Base-by-base conservation (phyloP, 495 filamentous ascomycete genomes). In the Talaromyces trachyspermus region DNA sequence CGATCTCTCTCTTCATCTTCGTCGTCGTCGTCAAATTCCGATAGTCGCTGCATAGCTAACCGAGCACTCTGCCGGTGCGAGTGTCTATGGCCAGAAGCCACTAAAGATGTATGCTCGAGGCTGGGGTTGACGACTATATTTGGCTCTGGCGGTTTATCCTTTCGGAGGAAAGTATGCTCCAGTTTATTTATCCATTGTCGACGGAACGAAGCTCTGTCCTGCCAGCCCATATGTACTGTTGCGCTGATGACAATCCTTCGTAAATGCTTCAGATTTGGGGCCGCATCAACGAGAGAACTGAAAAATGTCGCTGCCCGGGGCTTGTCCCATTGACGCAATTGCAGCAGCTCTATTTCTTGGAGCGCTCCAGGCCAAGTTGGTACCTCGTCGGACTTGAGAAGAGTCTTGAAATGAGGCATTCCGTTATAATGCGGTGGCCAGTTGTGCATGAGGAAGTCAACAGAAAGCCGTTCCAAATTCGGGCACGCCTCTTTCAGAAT, bases 291-390 rank as follows among this genome's bases (percentile, higher is more conserved):
- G 2, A 95, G 69, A 15, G 84, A 89, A 19, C 71, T 75, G 57
- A 95, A 88, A 58, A 95, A 85, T 18, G 73, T 75, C 49, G 86
- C 76, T 1, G 85, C 88, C 3, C 78, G 75, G 2, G 69, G 65
- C 2, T 66, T 59, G 26, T 72, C 65, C 80, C 83, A 89, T 58
- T 86, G 83, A 14, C 85, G 78, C 46, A 95, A 73, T 27, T 90
- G 79, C 10, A 75, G 67, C 15, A 95, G 65, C 54, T 94, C 85
- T 22, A 95, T 72, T 2, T 70, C 65, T 50, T 77, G 78, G 2
- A 95, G 65, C 0, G 66, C 80, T 15, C 62, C 55, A 7, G 89
- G 89, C 89, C 89, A 95, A 0, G 72, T 75, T 0, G 89, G 88
- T 8, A 80, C 61, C 49, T 91, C 74, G 4, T 68, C 64, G 2